Evolutionary conservation across 1,139 yeast genomes (phyloP), one percentile per base, ranked within the genome.

Genomic region (Eremothecium cymbalariae): DNA sequence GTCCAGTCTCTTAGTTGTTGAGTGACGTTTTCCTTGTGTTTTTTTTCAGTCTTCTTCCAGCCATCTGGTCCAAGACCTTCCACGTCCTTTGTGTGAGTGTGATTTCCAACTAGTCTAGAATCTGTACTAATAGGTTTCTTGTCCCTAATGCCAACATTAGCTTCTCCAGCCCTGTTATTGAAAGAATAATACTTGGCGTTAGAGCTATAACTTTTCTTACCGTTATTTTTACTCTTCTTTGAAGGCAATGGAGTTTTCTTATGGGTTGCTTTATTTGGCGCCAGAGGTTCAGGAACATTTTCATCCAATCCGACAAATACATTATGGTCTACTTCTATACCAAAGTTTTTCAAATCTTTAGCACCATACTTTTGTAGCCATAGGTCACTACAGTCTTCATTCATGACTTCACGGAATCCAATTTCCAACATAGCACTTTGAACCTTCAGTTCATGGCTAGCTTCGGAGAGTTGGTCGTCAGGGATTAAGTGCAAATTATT

Each of bases 151-250:
- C 97, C 97, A 35, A 65, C 64, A 51, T 88, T 88, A 20, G 85
- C 94, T 41, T 74, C 82, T 18, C 96, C 95, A 0, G 95, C 90
- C 48, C 93, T 69, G 51, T 84, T 77, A 55, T 86, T 88, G 60
- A 88, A 88, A 0, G 94, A 78, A 37, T 77, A 66, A 37, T 77
- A 77, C 37, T 40, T 43, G 16, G 38, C 34, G 8, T 30, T 31
- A 14, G 31, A 32, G 18, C 11, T 25, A 14, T 18, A 27, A 17
- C 30, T 15, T 4, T 14, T n/a, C n/a, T 21, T 6, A 17, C 25
- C 36, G 14, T 25, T 18, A 2, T 17, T 29, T 30, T 29, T 35
- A 11, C 15, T 11, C 13, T 25, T 23, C 54, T 6, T 50, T 46
- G 35, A 63, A 11, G 47, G 46, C 19, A 46, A 32, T 11, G 34